Base-by-base conservation (phyloP, 805 yeast species). In the Pichia kluyveri region DNA sequence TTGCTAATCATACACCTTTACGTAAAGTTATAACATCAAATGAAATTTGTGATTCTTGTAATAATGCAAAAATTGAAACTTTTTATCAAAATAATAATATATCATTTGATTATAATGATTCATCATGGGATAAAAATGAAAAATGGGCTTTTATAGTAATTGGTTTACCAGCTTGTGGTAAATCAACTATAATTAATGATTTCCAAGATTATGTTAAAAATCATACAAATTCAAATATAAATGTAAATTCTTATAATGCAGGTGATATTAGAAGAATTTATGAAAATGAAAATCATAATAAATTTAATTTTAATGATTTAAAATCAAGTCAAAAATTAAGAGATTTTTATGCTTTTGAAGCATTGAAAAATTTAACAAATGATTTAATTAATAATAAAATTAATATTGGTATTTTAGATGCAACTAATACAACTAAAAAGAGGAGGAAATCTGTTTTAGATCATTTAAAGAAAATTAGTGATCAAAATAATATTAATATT, bases 321-420 rank as follows among this genome's bases (percentile, higher is more conserved):
- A 41, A 47, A 12, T 32, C 42, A 5, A 76, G 84, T 5, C 76
- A 76, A 11, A 70, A 73, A 31, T 69, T 86, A 41, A 76, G 97
- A 54, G 97, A 91, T 58, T 76, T 80, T 60, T 93, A 96, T 95
- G 98, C 98, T 0, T 81, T 87, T 79, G 95, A 90, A 57, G 91
- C 98, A 0, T 68, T 91, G 49, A 86, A 85, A 50, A 83, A 83
- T 57, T 68, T 93, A 44, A 70, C 88, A 26, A 84, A 85, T 53
- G 82, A 82, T 62, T 75, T 93, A 9, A 61, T 85, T 38, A 72
- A 76, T 23, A 93, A 89, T 1, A 73, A 78, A n/a, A 95, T 96
- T 1, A 82, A 90, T 6, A 93, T 91, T 5, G 99, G 97, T 2
- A 83, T 91, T 12, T 81, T 85, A 58, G 95, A 85, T 63, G 93